Percentiles rank a stretch among this genome's conserved stretches.
Conservation (phyloP, 202 grass and related monocot genomes). For the Carex sylvatica region DNA sequence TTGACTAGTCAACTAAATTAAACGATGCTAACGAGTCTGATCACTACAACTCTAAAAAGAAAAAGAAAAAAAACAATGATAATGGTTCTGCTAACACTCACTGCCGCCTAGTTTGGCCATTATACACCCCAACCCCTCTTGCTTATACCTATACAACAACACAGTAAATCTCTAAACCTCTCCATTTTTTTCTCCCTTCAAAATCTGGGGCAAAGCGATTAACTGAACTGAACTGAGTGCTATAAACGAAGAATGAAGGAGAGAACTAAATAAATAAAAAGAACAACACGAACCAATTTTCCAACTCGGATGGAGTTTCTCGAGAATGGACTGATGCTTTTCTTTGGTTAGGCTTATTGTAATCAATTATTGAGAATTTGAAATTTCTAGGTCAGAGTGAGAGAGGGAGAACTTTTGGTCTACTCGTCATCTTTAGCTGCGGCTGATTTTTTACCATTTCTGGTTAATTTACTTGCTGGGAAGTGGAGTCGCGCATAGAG, state of each 20-base stretch:
- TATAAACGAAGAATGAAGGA: slow-evolving; percentile 17
- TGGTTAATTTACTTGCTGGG: slow-evolving; percentile 56
- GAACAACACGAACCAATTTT: slow-evolving; percentile 27
- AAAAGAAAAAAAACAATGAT: neutral
- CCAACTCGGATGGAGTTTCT: slow-evolving; percentile 8
- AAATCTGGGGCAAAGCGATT: slow-evolving; percentile 16
- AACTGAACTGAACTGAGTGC: slow-evolving; percentile 8
- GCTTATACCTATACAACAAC: slow-evolving; percentile 30
- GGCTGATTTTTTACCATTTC: slow-evolving; percentile 45
- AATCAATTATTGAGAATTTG: slow-evolving; percentile 20
- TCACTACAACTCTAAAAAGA: slow-evolving; percentile 8
- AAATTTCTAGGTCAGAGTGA: slow-evolving; percentile 27
- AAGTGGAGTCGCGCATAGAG: slow-evolving; percentile 70
- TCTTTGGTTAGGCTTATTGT: slow-evolving; percentile 27
- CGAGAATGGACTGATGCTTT: slow-evolving; percentile 22
- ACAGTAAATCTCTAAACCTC: neutral
- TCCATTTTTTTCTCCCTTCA: slow-evolving; percentile 18
- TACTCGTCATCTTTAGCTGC: slow-evolving; percentile 40
- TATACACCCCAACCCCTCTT: slow-evolving; percentile 19
- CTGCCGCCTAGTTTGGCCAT: slow-evolving; percentile 21
- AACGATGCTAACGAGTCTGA: slow-evolving; percentile 10
- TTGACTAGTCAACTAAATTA: slow-evolving; percentile 27
- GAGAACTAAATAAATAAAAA: slow-evolving; percentile 28
- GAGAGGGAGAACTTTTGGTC: slow-evolving; percentile 1
- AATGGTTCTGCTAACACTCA: neutral